Evolutionary conservation across 2,329 filamentous ascomycete species (phyloP).

Genomic region (Colletotrichum abscissum): DNA sequence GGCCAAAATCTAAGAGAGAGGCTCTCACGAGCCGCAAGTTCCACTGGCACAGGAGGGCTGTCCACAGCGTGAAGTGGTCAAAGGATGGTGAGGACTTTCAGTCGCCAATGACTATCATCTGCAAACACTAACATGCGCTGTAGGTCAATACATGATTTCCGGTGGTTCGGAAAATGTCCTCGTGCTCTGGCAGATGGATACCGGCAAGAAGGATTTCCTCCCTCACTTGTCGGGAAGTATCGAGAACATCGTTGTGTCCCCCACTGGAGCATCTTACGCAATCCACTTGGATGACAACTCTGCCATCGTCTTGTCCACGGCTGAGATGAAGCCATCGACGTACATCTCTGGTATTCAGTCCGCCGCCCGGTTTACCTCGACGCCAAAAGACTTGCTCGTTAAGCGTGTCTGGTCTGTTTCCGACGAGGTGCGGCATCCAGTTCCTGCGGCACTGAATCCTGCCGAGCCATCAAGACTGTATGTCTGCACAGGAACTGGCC

Average conservation of each 20-base stretch:
- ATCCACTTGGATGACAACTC: conserved; percentile 93
- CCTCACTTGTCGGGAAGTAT: conserved; percentile 92
- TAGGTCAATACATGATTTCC: conserved; percentile 93
- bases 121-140: conserved; percentile 43
- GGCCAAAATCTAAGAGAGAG: conserved; percentile 53
- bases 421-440: conserved; percentile 57
- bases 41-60: conserved; percentile 91
- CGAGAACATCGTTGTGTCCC: conserved; percentile 85
- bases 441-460: conserved; percentile 73
- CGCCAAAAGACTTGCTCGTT: conserved; percentile 64
- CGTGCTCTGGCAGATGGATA: conserved; percentile 94
- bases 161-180: conserved; percentile 91
- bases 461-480: conserved; percentile 72
- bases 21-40: conserved; percentile 72
- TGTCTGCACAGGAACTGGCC: conserved; percentile 73
- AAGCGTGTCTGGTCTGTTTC: conserved; percentile 60
- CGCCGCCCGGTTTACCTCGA: conserved; percentile 60
- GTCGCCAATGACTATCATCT: not conserved
- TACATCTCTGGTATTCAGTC: conserved; percentile 87
- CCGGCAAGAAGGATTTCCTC: conserved; percentile 82
- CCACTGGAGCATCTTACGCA: conserved; percentile 82
- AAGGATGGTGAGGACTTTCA: conserved; percentile 74
- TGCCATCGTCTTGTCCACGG: conserved; percentile 87
- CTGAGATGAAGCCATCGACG: conserved; percentile 85
- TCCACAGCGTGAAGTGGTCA: conserved; percentile 91